Percentiles rank a stretch among this genome's conserved stretches.
These are phyloP conservation scores for Collybia nuda DNA, from an alignment of 768 basidiomycete species.

Conservation along the genomic window DNA sequence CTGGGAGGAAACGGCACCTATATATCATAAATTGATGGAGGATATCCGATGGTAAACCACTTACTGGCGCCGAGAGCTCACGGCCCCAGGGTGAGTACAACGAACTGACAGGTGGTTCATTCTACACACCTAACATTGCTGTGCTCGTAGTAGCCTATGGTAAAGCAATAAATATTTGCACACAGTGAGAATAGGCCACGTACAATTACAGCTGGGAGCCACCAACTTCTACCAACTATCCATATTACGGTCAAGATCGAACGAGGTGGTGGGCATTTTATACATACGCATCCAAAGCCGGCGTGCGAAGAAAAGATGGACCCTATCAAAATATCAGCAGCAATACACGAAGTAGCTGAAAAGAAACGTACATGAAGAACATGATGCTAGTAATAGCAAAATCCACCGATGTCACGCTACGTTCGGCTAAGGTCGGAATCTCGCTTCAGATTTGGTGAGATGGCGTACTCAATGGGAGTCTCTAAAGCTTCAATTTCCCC, in stretches of 20 bases:
- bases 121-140: neutral
- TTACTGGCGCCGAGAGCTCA: too few species aligned
- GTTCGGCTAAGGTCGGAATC: neutral
- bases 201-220: neutral
- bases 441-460: neutral
- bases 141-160: neutral
- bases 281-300: neutral
- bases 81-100: too few species aligned
- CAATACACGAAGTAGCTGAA: neutral
- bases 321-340: neutral
- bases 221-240: neutral
- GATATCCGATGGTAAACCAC: neutral
- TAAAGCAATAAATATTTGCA: neutral
- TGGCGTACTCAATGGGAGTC: neutral
- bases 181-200: neutral
- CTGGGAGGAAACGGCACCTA: neutral
- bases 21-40: neutral
- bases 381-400: neutral
- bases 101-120: too few species aligned
- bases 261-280: neutral
- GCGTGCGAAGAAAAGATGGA: slow-evolving; percentile 2
- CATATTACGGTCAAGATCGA: neutral
- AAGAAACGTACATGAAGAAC: neutral
- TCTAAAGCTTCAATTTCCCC: neutral
- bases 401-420: neutral